phyloP scores from a whole-genome alignment of 2,329 filamentous ascomycete species.

The Sarocladium brachiariae region DNA sequence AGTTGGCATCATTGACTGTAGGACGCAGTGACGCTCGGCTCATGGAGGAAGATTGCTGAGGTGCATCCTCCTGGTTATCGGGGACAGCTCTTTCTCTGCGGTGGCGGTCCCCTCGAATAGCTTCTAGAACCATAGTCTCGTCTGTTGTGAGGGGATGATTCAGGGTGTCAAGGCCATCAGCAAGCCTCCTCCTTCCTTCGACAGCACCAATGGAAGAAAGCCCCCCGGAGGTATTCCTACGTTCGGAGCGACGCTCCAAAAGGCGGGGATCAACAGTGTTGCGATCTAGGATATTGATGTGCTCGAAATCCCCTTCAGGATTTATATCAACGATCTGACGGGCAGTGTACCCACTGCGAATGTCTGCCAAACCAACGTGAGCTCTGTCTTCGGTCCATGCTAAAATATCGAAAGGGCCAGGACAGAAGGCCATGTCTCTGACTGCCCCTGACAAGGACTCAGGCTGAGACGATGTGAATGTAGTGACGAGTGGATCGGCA shows the following conservation, averaged over 20 bases:
- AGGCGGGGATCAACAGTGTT: slow-evolving; percentile 47
- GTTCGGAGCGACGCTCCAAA: slow-evolving; percentile 34
- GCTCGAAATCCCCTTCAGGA: slow-evolving; percentile 48
- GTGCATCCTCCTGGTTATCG: background rate
- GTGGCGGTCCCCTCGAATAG: slow-evolving; percentile 46
- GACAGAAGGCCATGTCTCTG: slow-evolving; percentile 86
- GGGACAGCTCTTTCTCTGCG: slow-evolving; percentile 33
- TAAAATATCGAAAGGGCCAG: slow-evolving; percentile 81
- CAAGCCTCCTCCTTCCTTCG: slow-evolving; percentile 22
- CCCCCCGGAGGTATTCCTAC: background rate
- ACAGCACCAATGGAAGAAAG: background rate
- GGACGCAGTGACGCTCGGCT: background rate
- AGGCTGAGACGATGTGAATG: slow-evolving; percentile 72
- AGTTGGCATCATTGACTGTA: slow-evolving; percentile 18
- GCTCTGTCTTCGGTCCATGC: slow-evolving; percentile 91
- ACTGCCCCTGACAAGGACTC: slow-evolving; percentile 69
- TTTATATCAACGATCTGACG: slow-evolving; percentile 64
- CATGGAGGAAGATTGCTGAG: background rate
- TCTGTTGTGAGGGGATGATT: slow-evolving; percentile 46
- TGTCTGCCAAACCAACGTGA: slow-evolving; percentile 65
- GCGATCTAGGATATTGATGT: slow-evolving; percentile 49
- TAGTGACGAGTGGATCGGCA: slow-evolving; percentile 59
- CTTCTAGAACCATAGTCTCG: slow-evolving; percentile 50
- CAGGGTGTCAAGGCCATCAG: slow-evolving; percentile 33
- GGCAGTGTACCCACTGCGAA: slow-evolving; percentile 58